Evolutionary conservation across 1,284 basidiomycete species (phyloP).

Genomic region (Austropuccinia psidii): DNA sequence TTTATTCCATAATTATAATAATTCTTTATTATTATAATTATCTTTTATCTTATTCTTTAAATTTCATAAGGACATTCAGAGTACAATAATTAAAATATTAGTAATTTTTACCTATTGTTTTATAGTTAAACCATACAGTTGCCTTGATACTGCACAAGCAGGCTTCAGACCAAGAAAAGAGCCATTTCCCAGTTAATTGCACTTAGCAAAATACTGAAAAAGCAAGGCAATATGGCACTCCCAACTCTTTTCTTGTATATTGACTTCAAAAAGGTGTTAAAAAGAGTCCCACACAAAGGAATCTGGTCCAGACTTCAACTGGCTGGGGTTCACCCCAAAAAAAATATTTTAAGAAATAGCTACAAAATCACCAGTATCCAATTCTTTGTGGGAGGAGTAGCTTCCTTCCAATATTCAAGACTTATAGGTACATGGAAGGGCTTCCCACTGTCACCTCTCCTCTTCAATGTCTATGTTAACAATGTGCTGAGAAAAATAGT

Average conservation of each 20-base stretch:
- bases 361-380: neutral
- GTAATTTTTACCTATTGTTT: too few relatives aligned
- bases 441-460: neutral
- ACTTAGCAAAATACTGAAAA: neutral
- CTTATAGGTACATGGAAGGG: neutral
- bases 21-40: too few relatives aligned
- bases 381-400: neutral
- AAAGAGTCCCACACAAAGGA: slow-evolving; percentile 11
- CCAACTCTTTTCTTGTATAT: neutral
- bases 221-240: neutral
- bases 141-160: slow-evolving; percentile 4
- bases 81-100: too few relatives aligned
- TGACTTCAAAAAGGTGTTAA: slow-evolving; percentile 21
- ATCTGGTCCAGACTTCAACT: neutral
- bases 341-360: neutral
- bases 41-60: too few relatives aligned
- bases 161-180: neutral
- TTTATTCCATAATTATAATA: too few relatives aligned
- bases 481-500: neutral
- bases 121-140: too few relatives aligned
- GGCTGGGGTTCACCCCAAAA: neutral
- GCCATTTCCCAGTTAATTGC: neutral
- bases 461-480: neutral
- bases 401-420: neutral
- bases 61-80: too few relatives aligned